A percentile compares a stretch with the other conserved stretches of the same genome.
Conservation (phyloP, 2,329 filamentous ascomycete species). For the Zymoseptoria tritici region DNA sequence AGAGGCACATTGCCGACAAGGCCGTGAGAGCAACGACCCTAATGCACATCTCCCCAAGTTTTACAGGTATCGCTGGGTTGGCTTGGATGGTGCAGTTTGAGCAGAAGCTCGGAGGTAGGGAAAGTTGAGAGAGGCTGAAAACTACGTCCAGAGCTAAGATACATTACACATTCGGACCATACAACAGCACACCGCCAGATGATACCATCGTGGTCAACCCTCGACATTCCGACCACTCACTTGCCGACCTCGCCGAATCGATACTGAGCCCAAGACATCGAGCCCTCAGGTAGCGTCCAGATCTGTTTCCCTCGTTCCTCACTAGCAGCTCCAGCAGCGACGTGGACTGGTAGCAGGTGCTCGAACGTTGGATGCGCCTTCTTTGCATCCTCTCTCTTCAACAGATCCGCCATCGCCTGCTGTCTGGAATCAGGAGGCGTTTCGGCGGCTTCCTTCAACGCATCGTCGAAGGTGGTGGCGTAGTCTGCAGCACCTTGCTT, state of each 20-base stretch:
- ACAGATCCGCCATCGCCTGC: constrained; percentile 29
- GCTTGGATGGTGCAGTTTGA: too few relatives aligned
- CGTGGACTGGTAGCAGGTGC: constrained; percentile 54
- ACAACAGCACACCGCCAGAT: not conserved
- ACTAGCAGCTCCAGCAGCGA: constrained; percentile 34
- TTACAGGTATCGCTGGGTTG: too few relatives aligned
- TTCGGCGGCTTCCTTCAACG: constrained; percentile 30
- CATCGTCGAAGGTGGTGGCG: constrained; percentile 28
- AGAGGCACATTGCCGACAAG: not conserved
- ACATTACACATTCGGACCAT: not conserved
- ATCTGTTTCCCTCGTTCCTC: constrained; percentile 25
- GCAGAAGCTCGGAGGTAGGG: not conserved
- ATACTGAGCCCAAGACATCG: constrained; percentile 32
- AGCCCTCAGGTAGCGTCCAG: constrained; percentile 30
- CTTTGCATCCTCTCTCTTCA: constrained; percentile 44
- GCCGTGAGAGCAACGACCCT: too few relatives aligned
- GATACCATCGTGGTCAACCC: not conserved
- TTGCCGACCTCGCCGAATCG: constrained; percentile 24
- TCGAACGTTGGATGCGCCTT: constrained; percentile 58
- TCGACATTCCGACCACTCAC: not conserved
- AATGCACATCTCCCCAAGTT: too few relatives aligned
- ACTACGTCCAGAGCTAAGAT: not conserved
- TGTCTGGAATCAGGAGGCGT: constrained; percentile 23
- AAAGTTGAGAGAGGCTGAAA: not conserved
- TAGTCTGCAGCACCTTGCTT: constrained; percentile 26